A percentile compares a stretch with the other conserved stretches of the same genome.
Evolutionary conservation across 441 rosid species (phyloP).

Genomic region (Erodium texanum): DNA sequence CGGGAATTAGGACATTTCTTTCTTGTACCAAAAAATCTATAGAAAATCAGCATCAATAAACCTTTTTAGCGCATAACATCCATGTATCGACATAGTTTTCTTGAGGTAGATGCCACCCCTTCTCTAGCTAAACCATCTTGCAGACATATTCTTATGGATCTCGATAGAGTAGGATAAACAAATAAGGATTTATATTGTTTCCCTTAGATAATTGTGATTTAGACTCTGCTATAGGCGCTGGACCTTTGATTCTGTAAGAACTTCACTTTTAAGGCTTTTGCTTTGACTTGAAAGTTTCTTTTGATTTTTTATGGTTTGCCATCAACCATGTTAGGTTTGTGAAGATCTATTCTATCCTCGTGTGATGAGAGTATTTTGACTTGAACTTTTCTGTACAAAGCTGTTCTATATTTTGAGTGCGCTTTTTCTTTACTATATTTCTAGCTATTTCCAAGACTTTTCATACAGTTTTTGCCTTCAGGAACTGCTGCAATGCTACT

Average conservation of each 20-base stretch:
- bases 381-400: not conserved
- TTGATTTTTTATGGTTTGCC: conserved; percentile 6
- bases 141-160: not conserved
- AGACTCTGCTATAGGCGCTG: not conserved
- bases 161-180: not conserved
- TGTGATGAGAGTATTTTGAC: conserved; percentile 5
- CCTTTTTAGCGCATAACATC: not conserved
- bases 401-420: not conserved
- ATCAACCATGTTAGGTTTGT: not conserved
- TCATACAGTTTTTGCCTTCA: conserved; percentile 19
- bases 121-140: not conserved
- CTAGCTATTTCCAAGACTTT: not conserved
- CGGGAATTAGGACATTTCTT: not conserved
- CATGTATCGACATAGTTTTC: conserved; percentile 1
- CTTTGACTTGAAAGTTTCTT: conserved; percentile 3
- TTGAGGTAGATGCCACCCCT: not conserved
- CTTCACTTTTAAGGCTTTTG: not conserved
- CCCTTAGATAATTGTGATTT: not conserved
- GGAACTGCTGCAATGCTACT: conserved; percentile 94
- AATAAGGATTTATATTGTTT: not conserved
- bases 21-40: not conserved
- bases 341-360: not conserved
- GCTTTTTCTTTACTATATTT: not conserved
- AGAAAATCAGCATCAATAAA: not conserved
- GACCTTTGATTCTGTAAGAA: not conserved